These are phyloP conservation scores for Ogataea zsoltii DNA, from an alignment of 805 yeast genomes.

Conservation along the genomic window DNA sequence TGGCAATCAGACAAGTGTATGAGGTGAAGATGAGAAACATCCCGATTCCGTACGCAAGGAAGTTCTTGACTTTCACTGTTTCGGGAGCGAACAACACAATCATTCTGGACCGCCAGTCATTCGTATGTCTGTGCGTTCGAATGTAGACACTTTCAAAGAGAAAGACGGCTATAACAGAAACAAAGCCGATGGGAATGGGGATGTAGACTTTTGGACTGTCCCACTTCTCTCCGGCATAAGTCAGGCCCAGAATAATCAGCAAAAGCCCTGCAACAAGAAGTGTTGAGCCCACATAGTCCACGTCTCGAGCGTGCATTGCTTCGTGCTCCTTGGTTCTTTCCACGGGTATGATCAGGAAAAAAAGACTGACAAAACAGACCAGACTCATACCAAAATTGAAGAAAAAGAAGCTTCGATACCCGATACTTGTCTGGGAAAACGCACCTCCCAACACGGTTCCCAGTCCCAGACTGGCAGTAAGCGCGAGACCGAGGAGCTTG, in stretches of 20 bases:
- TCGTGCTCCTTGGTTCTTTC: constrained; percentile 18
- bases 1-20: constrained; percentile 8
- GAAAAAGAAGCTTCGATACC: constrained; percentile 41
- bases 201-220: too few species aligned
- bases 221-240: too few species aligned
- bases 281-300: constrained; percentile 22
- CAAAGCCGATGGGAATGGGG: too few species aligned
- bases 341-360: constrained; percentile 31
- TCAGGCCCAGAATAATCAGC: constrained; percentile 44
- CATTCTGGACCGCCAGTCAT: constrained; percentile 18
- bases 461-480: constrained; percentile 36
- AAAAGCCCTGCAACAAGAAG: constrained; percentile 39
- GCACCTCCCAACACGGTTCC: constrained; percentile 48
- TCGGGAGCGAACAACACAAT: constrained; percentile 26
- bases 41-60: too few species aligned
- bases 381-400: constrained; percentile 35
- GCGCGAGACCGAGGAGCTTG: constrained; percentile 19
- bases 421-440: constrained; percentile 37
- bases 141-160: constrained; percentile 28
- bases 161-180: too few species aligned
- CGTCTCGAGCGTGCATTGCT: constrained; percentile 8
- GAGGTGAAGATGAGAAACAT: constrained; percentile 10
- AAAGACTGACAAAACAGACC: constrained; percentile 20
- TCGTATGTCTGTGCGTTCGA: background rate
- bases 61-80: constrained; percentile 22